These are phyloP conservation scores for Thermothielavioides terrestris DNA, from an alignment of 495 filamentous ascomycete genomes.

Conservation along the genomic window DNA sequence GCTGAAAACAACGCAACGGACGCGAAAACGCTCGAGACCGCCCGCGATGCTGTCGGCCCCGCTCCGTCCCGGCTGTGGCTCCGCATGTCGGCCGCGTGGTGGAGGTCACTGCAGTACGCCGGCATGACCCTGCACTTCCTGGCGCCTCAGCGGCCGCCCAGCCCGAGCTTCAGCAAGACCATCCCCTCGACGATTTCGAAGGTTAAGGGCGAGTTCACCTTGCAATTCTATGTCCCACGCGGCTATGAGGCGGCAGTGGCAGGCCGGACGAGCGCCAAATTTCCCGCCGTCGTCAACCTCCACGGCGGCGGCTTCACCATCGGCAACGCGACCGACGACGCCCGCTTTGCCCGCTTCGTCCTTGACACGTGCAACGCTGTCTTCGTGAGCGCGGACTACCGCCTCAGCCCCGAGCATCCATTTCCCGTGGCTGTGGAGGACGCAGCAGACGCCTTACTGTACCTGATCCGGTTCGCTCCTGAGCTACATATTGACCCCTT, in stretches of 20 bases:
- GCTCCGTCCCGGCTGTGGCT: constrained; percentile 57
- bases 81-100: constrained; percentile 61
- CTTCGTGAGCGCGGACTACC: constrained; percentile 65
- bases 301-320: constrained; percentile 75
- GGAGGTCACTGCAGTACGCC: constrained; percentile 68
- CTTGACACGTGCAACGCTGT: constrained; percentile 46
- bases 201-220: constrained; percentile 46
- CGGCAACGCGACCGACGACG: constrained; percentile 61
- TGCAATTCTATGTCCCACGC: constrained; percentile 74
- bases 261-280: constrained; percentile 44
- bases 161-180: constrained; percentile 54
- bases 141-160: constrained; percentile 56
- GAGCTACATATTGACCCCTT: constrained; percentile 38
- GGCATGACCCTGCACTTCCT: constrained; percentile 72
- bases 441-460: constrained; percentile 59
- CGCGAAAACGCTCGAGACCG: constrained; percentile 23
- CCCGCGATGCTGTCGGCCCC: constrained; percentile 29
- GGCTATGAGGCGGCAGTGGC: constrained; percentile 48
- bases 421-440: constrained; percentile 75
- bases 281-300: constrained; percentile 63
- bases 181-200: constrained; percentile 54
- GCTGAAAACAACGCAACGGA: not conserved
- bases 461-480: constrained; percentile 50
- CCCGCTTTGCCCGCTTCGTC: constrained; percentile 53
- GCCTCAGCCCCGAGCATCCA: constrained; percentile 67